Percentiles rank a stretch among this genome's conserved stretches.
Conservation (phyloP, 2,329 filamentous ascomycete species). For the Nigrospora oryzae region DNA sequence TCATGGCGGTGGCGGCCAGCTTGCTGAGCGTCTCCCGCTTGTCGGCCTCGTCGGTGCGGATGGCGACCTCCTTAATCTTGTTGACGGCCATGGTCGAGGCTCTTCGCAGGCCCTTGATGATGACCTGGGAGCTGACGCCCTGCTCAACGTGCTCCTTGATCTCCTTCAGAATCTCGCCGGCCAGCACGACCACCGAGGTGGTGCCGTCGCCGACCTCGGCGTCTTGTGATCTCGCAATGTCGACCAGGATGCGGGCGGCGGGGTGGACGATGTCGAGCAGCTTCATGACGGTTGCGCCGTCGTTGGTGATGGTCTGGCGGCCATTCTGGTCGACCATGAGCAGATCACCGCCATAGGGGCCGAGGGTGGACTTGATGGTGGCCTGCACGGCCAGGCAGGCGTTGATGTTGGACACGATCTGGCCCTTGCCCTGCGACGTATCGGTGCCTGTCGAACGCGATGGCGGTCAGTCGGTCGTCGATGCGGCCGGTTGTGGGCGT, state of each 20-base stretch:
- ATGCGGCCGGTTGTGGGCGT: constrained; percentile 9
- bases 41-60: constrained; percentile 74
- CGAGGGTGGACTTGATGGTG: constrained; percentile 91
- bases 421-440: constrained; percentile 91
- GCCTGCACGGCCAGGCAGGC: constrained; percentile 92
- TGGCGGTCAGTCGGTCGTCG: constrained; percentile 1
- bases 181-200: constrained; percentile 92
- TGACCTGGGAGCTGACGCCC: constrained; percentile 93
- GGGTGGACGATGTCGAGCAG: constrained; percentile 98
- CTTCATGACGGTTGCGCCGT: constrained; percentile 99
- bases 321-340: constrained; percentile 95
- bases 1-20: constrained; percentile 94
- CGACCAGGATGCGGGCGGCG: constrained; percentile 91
- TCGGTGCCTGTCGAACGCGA: constrained; percentile 65
- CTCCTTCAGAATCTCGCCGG: constrained; percentile 97
- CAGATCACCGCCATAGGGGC: constrained; percentile 93
- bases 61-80: constrained; percentile 96
- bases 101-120: constrained; percentile 90
- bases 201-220: constrained; percentile 98
- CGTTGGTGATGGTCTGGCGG: constrained; percentile 95
- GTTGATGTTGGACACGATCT: constrained; percentile 97
- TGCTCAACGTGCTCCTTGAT: constrained; percentile 93
- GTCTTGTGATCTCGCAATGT: constrained; percentile 97
- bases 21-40: constrained; percentile 82
- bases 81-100: constrained; percentile 88